phyloP scores from a whole-genome alignment of 495 filamentous ascomycete genomes.

The Neurospora tetraspora region DNA sequence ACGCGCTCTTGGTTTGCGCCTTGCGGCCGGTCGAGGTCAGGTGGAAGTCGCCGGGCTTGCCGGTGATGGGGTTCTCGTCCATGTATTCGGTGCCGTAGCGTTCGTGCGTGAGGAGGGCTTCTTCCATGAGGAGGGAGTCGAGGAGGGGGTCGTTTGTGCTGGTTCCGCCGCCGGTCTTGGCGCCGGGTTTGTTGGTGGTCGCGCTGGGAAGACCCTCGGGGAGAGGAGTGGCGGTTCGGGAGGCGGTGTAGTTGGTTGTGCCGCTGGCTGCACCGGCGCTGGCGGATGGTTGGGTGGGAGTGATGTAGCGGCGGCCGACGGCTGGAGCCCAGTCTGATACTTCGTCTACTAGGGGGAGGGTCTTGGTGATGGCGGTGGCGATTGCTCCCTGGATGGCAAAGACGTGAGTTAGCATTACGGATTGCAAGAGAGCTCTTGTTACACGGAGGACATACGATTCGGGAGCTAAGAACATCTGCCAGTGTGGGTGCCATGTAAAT shows the following conservation, averaged over 20 bases:
- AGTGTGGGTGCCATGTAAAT: constrained; percentile 85
- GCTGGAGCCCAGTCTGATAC: constrained; percentile 66
- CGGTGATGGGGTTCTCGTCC: constrained; percentile 83
- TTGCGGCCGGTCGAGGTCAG: constrained; percentile 52
- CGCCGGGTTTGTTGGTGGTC: constrained; percentile 51
- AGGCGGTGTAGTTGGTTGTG: constrained; percentile 23
- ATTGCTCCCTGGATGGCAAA: constrained; percentile 34
- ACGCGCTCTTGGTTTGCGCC: constrained; percentile 16
- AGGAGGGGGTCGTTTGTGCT: constrained; percentile 24
- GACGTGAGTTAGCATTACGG: background rate
- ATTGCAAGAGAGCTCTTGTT: background rate
- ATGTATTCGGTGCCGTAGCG: constrained; percentile 70
- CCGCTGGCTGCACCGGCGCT: constrained; percentile 5
- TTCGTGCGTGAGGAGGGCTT: constrained; percentile 55
- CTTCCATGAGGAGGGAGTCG: constrained; percentile 49
- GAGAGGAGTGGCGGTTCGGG: constrained; percentile 7
- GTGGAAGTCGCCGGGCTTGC: constrained; percentile 79
- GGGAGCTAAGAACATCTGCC: constrained; percentile 61
- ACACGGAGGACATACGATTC: constrained; percentile 48
- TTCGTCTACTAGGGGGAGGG: constrained; percentile 43
- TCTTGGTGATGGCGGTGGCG: constrained; percentile 57
- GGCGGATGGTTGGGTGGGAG: constrained; percentile 31
- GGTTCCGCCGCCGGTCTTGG: constrained; percentile 10
- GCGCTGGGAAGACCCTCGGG: constrained; percentile 37
- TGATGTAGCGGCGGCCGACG: constrained; percentile 59